Evolutionary conservation across 495 filamentous ascomycete species (phyloP).

Genomic region (Penicillium soppii): DNA sequence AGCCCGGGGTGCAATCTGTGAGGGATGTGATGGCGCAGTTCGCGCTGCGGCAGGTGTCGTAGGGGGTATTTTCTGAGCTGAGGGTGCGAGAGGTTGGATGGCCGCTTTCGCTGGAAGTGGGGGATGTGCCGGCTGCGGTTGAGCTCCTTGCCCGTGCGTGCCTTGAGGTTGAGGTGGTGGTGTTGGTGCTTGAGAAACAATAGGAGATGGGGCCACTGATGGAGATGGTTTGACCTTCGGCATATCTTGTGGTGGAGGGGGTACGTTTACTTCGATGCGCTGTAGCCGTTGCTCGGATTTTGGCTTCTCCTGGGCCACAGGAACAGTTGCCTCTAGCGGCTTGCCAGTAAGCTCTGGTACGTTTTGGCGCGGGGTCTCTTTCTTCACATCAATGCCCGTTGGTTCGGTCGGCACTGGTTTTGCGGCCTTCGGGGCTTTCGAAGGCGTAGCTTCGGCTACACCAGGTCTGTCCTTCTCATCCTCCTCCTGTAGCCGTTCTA

Average conservation of each 20-base stretch:
- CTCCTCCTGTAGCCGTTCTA: slow-evolving; percentile 64
- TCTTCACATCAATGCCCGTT: slow-evolving; percentile 37
- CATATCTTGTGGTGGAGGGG: slow-evolving; percentile 15
- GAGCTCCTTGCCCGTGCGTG: slow-evolving; percentile 26
- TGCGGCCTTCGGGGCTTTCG: background rate
- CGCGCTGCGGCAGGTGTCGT: slow-evolving; percentile 21
- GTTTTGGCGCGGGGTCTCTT: slow-evolving; percentile 19
- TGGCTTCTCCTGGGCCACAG: slow-evolving; percentile 12
- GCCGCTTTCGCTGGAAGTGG: slow-evolving; percentile 28
- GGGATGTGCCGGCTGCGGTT: slow-evolving; percentile 32
- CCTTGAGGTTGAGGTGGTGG: slow-evolving; percentile 19
- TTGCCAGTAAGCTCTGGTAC: slow-evolving; percentile 7
- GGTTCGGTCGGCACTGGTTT: slow-evolving; percentile 25
- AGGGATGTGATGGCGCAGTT: slow-evolving; percentile 21
- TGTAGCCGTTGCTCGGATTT: slow-evolving; percentile 17
- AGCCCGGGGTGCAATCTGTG: slow-evolving; percentile 26
- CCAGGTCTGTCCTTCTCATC: slow-evolving; percentile 50
- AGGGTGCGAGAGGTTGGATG: slow-evolving; percentile 33
- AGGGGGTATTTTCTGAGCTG: slow-evolving; percentile 17
- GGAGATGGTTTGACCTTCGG: background rate
- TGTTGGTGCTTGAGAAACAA: slow-evolving; percentile 13
- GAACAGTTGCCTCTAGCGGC: background rate
- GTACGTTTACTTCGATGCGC: background rate
- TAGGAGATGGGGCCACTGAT: slow-evolving; percentile 6
- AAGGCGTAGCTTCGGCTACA: slow-evolving; percentile 5